A percentile compares a stretch with the other conserved stretches of the same genome.
Evolutionary conservation across 2,329 filamentous ascomycete species (phyloP).

Genomic region (Colletotrichum sp.): DNA sequence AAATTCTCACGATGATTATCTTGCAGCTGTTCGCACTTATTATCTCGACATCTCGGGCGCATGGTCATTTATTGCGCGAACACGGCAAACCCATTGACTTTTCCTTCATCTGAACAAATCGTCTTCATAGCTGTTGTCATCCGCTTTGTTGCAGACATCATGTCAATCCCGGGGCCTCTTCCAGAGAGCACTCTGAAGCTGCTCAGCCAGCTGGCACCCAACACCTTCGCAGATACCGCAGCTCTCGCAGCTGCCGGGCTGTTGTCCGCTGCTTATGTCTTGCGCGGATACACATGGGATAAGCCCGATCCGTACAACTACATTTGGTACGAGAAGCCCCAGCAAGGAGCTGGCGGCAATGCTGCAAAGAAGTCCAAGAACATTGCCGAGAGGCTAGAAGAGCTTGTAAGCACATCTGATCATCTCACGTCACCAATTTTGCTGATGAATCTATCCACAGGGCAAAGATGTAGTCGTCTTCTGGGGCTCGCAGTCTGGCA

Average conservation of each 20-base stretch:
- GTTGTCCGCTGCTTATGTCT: constrained; percentile 38
- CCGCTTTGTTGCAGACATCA: not conserved
- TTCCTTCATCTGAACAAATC: not conserved
- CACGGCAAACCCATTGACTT: not conserved
- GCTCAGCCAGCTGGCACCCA: constrained; percentile 23
- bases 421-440: too few relatives aligned
- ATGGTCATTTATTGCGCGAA: not conserved
- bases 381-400: constrained; percentile 41
- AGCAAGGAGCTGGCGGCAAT: constrained; percentile 27
- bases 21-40: not conserved
- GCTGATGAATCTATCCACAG: not conserved
- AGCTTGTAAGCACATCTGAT: constrained; percentile 24
- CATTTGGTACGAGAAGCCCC: constrained; percentile 54
- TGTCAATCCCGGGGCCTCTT: constrained; percentile 4
- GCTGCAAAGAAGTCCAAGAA: constrained; percentile 45
- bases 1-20: not conserved
- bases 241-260: constrained; percentile 28
- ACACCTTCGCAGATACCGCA: constrained; percentile 26
- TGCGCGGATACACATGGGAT: constrained; percentile 50
- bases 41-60: not conserved
- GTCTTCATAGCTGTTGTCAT: not conserved
- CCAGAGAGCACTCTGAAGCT: constrained; percentile 11
- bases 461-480: constrained; percentile 38
- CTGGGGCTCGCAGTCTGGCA: constrained; percentile 55
- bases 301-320: constrained; percentile 53